phyloP scores from a whole-genome alignment of 345 rosid species.

The thale cress (Arabidopsis thaliana) region TAIR10.1 NC_003076.8:26281501-26282000 shows the following conservation, averaged over 20 bases:
- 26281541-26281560: background rate
- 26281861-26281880: constrained; percentile 49
- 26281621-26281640: background rate
- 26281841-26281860: constrained; percentile 53
- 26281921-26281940: constrained; percentile 67
- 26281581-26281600: background rate
- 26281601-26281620: background rate
- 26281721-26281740: constrained; percentile 44
- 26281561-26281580: background rate
- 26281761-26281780: constrained; percentile 21
- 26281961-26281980: constrained; percentile 73
- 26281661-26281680: constrained; percentile 29
- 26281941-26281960: constrained; percentile 51
- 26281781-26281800: constrained; percentile 38
- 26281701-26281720: constrained; percentile 45
- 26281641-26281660: background rate
- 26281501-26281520: background rate
- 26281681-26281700: background rate
- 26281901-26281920: constrained; percentile 70
- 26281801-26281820: constrained; percentile 20
- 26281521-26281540: background rate
- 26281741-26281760: constrained; percentile 29
- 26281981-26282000: constrained; percentile 58
- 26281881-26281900: constrained; percentile 59
- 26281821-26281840: constrained; percentile 54